A percentile compares a stretch with the other conserved stretches of the same genome.
phyloP scores from a whole-genome alignment of 345 rosid species.

The Punica granatum region DNA sequence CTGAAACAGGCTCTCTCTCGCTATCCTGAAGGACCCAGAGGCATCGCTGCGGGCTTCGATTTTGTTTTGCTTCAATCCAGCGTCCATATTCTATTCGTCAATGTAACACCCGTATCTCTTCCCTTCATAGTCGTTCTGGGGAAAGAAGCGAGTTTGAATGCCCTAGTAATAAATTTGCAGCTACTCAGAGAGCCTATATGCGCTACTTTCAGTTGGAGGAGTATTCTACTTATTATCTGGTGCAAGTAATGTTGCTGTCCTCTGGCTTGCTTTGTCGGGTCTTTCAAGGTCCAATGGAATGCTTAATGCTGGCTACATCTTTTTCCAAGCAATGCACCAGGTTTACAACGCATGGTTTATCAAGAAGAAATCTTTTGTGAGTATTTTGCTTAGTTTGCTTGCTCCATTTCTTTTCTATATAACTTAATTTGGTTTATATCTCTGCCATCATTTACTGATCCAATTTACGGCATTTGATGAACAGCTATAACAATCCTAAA shows the following conservation, averaged over 20 bases:
- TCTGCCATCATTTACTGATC: neutral
- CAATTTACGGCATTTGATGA: too few species aligned
- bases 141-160: slow-evolving; percentile 4
- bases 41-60: slow-evolving; percentile 63
- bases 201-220: slow-evolving; percentile 76
- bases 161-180: slow-evolving; percentile 33
- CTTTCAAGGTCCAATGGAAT: slow-evolving; percentile 95
- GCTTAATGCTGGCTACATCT: slow-evolving; percentile 84
- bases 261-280: slow-evolving; percentile 79
- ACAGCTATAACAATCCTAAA: too few species aligned
- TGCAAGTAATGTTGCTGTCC: slow-evolving; percentile 46
- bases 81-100: slow-evolving; percentile 79
- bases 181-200: slow-evolving; percentile 80
- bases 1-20: slow-evolving; percentile 59
- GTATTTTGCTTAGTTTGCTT: slow-evolving; percentile 19
- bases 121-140: neutral
- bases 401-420: neutral
- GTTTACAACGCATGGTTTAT: slow-evolving; percentile 49
- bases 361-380: slow-evolving; percentile 44
- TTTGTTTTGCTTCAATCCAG: slow-evolving; percentile 86
- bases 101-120: slow-evolving; percentile 40
- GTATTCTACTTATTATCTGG: slow-evolving; percentile 56
- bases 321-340: slow-evolving; percentile 80
- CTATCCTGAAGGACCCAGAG: slow-evolving; percentile 58
- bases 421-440: neutral